Percentiles rank a stretch among this genome's conserved stretches.
Conservation (phyloP, 495 filamentous ascomycete genomes). For the Hyaloscypha finlandica region DNA sequence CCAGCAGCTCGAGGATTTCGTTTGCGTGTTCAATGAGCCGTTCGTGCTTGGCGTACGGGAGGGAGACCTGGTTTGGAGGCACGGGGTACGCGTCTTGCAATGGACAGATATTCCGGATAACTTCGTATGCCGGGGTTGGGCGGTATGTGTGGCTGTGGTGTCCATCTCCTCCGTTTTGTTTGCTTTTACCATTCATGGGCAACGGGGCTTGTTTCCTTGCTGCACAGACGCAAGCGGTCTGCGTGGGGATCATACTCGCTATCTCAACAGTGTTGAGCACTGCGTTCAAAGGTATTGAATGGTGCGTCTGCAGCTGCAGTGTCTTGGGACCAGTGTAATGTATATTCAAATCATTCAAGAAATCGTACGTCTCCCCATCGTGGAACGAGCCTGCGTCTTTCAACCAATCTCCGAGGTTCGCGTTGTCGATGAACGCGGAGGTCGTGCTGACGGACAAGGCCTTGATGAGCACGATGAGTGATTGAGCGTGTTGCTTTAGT, state of each 20-base stretch:
- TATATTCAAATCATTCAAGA: slow-evolving; percentile 43
- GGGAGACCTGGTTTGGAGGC: slow-evolving; percentile 4
- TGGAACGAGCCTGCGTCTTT: slow-evolving; percentile 4
- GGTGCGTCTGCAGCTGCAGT: slow-evolving; percentile 26
- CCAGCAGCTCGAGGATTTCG: slow-evolving; percentile 52
- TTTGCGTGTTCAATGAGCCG: slow-evolving; percentile 54
- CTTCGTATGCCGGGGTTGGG: not conserved
- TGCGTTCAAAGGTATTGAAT: slow-evolving; percentile 46
- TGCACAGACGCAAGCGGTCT: slow-evolving; percentile 28
- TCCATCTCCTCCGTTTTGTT: not conserved
- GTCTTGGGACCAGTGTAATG: slow-evolving; percentile 49
- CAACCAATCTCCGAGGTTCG: slow-evolving; percentile 24
- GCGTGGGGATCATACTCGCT: slow-evolving; percentile 33
- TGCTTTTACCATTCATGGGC: not conserved
- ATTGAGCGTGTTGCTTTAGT: slow-evolving; percentile 58
- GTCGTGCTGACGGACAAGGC: slow-evolving; percentile 36
- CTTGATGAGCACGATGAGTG: slow-evolving; percentile 50
- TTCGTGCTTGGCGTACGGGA: slow-evolving; percentile 48
- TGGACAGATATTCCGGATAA: slow-evolving; percentile 25
- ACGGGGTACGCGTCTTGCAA: slow-evolving; percentile 14
- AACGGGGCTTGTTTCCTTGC: slow-evolving; percentile 28
- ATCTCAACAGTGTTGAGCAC: slow-evolving; percentile 46
- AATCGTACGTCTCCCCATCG: slow-evolving; percentile 48
- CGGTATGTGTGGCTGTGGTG: not conserved
- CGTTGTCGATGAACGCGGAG: slow-evolving; percentile 25